These are phyloP conservation scores for Lonicera japonica DNA, from an alignment of 129 eudicot species.

Conservation along the genomic window DNA sequence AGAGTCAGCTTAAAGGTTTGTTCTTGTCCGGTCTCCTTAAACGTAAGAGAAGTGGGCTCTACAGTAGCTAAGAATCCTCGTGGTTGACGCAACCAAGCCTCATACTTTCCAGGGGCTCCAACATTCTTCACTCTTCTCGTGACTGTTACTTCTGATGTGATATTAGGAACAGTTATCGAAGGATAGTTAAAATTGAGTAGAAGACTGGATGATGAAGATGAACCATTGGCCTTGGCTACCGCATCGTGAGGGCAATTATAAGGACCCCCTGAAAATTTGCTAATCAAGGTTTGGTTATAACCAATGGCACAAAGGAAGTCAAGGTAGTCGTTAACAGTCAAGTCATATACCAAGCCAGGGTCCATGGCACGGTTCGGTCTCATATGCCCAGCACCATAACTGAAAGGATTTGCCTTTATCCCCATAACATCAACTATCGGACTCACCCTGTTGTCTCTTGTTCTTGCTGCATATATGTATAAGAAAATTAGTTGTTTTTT, in stretches of 20 bases:
- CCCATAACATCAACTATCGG: constrained; percentile 46
- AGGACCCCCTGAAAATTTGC: constrained; percentile 27
- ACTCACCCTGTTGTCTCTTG: constrained; percentile 43
- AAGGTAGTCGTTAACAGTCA: constrained; percentile 32
- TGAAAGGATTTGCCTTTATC: constrained; percentile 61
- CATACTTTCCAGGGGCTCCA: constrained; percentile 12
- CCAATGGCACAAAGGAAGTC: constrained; percentile 56
- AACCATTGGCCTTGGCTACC: too few relatives aligned
- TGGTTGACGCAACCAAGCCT: constrained; percentile 11
- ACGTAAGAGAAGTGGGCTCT: constrained; percentile 23
- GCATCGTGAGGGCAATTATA: constrained; percentile 56
- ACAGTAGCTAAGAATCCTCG: constrained; percentile 19
- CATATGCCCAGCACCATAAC: constrained; percentile 77
- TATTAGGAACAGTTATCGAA: constrained; percentile 22
- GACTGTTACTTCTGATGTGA: constrained; percentile 6
- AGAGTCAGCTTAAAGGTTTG: constrained; percentile 24
- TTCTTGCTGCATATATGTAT: constrained; percentile 75
- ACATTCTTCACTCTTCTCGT: constrained; percentile 20
- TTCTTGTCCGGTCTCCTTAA: constrained; percentile 29
- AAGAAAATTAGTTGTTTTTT: too few relatives aligned
- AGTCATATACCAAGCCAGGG: constrained; percentile 78
- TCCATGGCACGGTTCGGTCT: constrained; percentile 35
- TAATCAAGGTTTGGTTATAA: constrained; percentile 35
- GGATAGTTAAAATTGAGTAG: constrained; percentile 19
- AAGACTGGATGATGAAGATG: too few relatives aligned